Evolutionary conservation across 1,284 basidiomycete species (phyloP).

Genomic region (Pterulicium gracile): DNA sequence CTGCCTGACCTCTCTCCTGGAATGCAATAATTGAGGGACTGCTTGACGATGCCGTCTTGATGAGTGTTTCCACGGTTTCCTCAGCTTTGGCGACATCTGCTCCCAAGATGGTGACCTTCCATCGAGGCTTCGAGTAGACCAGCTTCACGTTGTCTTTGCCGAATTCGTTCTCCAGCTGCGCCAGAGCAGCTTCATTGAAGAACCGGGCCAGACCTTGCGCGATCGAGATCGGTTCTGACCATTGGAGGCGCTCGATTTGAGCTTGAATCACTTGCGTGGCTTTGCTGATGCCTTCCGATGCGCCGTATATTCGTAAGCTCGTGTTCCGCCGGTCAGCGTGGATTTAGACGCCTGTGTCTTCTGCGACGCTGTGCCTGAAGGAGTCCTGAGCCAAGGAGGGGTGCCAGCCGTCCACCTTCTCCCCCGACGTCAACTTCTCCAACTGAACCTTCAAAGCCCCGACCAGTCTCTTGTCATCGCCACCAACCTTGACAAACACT

Average conservation of each 20-base stretch:
- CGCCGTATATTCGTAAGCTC: not conserved
- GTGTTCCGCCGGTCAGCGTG: not conserved
- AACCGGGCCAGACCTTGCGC: not conserved
- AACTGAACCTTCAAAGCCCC: slow-evolving; percentile 49
- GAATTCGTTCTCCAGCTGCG: slow-evolving; percentile 19
- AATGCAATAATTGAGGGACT: no score
- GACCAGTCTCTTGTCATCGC: slow-evolving; percentile 33
- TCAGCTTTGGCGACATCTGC: slow-evolving; percentile 26
- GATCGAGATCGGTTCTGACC: not conserved
- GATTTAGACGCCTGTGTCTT: not conserved
- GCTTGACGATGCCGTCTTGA: slow-evolving; percentile 15
- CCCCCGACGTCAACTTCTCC: slow-evolving; percentile 39
- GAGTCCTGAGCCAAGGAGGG: slow-evolving; percentile 18
- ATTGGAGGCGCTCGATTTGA: not conserved
- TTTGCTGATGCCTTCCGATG: not conserved
- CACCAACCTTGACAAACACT: slow-evolving; percentile 21
- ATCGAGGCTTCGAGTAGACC: no score
- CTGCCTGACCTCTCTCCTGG: no score
- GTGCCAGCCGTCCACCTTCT: slow-evolving; percentile 39
- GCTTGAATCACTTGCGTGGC: not conserved
- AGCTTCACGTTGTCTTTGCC: slow-evolving; percentile 29
- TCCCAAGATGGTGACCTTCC: no score
- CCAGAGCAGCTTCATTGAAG: slow-evolving; percentile 11
- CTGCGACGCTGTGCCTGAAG: not conserved
- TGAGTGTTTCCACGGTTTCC: slow-evolving; percentile 24